A percentile compares a stretch with the other conserved stretches of the same genome.
Evolutionary conservation across 2,329 filamentous ascomycete species (phyloP).

Genomic region (Coniella vitis): DNA sequence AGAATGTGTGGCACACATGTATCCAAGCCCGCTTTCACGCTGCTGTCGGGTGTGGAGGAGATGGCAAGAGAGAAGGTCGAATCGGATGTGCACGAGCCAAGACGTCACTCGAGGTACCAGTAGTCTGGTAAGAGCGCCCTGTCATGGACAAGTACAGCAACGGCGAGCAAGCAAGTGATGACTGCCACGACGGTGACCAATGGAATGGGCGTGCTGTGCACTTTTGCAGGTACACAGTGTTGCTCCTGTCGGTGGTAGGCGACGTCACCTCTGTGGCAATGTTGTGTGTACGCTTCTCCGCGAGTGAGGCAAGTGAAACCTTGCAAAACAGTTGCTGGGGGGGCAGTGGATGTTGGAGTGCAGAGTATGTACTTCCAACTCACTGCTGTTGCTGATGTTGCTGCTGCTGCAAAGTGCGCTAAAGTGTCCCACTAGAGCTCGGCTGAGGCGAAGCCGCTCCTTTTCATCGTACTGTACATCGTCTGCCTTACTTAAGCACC

Average conservation of each 20-base stretch:
- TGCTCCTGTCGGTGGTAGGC: too few relatives aligned
- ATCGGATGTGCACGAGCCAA: not conserved
- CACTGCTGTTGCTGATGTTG: not conserved
- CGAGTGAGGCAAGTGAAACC: too few relatives aligned
- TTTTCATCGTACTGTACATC: not conserved
- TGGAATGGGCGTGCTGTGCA: too few relatives aligned
- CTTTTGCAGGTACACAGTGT: too few relatives aligned
- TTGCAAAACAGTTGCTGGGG: too few relatives aligned
- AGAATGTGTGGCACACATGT: too few relatives aligned
- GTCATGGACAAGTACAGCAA: not conserved
- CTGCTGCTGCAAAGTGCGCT: not conserved
- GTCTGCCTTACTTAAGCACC: not conserved
- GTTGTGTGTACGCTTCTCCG: not conserved
- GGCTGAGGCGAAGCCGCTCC: conserved; percentile 2
- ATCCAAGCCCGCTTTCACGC: too few relatives aligned
- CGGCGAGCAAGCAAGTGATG: not conserved
- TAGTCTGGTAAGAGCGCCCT: not conserved
- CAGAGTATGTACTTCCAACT: not conserved
- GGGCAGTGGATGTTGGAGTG: not conserved
- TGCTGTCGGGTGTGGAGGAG: too few relatives aligned
- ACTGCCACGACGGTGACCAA: not conserved
- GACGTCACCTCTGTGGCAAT: not conserved
- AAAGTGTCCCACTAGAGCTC: not conserved
- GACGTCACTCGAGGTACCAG: not conserved
- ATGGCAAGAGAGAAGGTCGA: not conserved